Evolutionary conservation across 805 yeast genomes (phyloP).

Genomic region (Kockiozyma suomiensis): DNA sequence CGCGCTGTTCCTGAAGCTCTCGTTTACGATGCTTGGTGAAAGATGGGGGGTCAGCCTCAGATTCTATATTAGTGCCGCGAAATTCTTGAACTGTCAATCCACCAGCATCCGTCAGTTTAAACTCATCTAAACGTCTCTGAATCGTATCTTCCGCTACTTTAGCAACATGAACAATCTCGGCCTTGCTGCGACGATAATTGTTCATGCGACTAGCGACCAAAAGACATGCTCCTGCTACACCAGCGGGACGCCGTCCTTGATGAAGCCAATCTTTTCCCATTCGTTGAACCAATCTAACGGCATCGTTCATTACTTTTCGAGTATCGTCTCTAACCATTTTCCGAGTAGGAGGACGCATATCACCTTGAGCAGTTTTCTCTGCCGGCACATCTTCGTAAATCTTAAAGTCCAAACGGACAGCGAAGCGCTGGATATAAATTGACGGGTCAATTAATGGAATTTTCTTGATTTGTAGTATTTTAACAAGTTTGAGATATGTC

Average conservation of each 20-base stretch:
- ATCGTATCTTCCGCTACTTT: constrained; percentile 94
- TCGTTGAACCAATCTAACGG: constrained; percentile 79
- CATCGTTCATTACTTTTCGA: constrained; percentile 80
- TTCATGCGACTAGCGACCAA: constrained; percentile 96
- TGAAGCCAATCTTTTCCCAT: constrained; percentile 96
- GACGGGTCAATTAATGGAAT: constrained; percentile 94
- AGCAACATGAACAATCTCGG: constrained; percentile 92
- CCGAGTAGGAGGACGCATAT: too few relatives aligned
- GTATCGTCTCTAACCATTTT: constrained; percentile 27
- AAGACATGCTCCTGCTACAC: constrained; percentile 96
- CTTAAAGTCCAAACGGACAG: constrained; percentile 83
- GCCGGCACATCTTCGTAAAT: constrained; percentile 47
- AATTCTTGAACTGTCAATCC: constrained; percentile 72
- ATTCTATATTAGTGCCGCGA: constrained; percentile 52
- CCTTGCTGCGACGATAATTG: constrained; percentile 85
- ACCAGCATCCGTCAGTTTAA: constrained; percentile 75
- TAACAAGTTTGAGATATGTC: constrained; percentile 90
- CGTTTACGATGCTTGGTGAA: constrained; percentile 61
- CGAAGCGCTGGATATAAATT: constrained; percentile 89
- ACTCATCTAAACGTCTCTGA: constrained; percentile 87
- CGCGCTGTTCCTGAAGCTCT: constrained; percentile 41
- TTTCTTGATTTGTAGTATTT: constrained; percentile 70
- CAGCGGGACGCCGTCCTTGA: constrained; percentile 97
- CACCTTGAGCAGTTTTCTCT: too few relatives aligned
- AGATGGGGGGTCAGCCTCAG: constrained; percentile 79